A percentile compares a stretch with the other conserved stretches of the same genome.
Conservation (phyloP, 306 rosid genomes). For the Spatholobus suberectus region DNA sequence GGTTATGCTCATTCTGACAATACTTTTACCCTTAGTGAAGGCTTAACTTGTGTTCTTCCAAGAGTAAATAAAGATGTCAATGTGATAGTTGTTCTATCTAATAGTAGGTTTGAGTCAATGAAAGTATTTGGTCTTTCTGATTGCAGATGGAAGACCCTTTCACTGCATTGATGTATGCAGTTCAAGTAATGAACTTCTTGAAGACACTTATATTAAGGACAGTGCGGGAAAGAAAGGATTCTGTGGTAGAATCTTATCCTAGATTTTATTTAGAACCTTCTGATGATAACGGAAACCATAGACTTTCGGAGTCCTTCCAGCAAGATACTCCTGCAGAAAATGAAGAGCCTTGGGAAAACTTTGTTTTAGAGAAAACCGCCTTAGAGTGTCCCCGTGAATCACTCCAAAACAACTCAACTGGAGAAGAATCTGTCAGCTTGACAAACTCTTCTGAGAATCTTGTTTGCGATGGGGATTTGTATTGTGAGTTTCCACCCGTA, state of each 20-base stretch:
- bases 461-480: conserved; percentile 37
- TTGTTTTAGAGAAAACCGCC: conserved; percentile 43
- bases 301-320: conserved; percentile 52
- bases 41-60: not conserved
- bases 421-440: conserved; percentile 47
- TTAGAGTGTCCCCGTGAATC: conserved; percentile 41
- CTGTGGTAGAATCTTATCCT: conserved; percentile 51
- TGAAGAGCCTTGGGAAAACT: conserved; percentile 50
- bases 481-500: conserved; percentile 51
- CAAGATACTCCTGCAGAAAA: conserved; percentile 43
- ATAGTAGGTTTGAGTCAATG: conserved; percentile 4
- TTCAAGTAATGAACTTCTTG: conserved; percentile 91
- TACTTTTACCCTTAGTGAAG: not conserved
- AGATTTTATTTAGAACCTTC: conserved; percentile 55
- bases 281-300: conserved; percentile 59
- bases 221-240: conserved; percentile 65
- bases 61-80: conserved; percentile 1
- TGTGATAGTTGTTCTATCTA: not conserved
- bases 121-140: conserved; percentile 21
- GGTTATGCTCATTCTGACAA: not conserved
- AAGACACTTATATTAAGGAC: conserved; percentile 72
- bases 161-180: conserved; percentile 90
- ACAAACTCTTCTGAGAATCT: conserved; percentile 50
- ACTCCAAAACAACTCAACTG: conserved; percentile 34
- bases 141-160: conserved; percentile 92